Evolutionary conservation across 345 rosid genomes (phyloP).

Genomic region (Crucihimalaya himalaica): DNA sequence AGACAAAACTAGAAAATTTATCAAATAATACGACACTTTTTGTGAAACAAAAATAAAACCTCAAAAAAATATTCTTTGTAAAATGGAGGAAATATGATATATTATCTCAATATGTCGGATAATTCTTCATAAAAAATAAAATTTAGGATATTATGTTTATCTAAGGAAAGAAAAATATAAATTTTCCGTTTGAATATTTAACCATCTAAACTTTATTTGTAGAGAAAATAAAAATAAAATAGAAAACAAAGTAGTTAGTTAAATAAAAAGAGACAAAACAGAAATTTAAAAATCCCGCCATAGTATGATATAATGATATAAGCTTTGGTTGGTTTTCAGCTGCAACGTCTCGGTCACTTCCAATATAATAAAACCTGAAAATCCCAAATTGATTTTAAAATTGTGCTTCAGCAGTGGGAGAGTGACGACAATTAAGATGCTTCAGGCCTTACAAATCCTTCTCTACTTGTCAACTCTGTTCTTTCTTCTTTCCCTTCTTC

Average conservation of each 20-base stretch:
- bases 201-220: background rate
- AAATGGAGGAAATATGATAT: too few species aligned
- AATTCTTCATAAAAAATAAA: background rate
- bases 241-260: background rate
- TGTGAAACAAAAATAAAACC: too few species aligned
- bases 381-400: slow-evolving; percentile 12
- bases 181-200: background rate
- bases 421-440: slow-evolving; percentile 38
- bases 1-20: too few species aligned
- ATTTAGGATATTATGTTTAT: background rate
- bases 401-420: slow-evolving; percentile 11
- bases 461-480: slow-evolving; percentile 31
- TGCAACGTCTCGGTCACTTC: slow-evolving; percentile 41
- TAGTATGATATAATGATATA: slow-evolving; percentile 16
- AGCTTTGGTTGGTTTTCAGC: slow-evolving; percentile 24
- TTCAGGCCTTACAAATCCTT: slow-evolving; percentile 40
- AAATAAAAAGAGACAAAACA: background rate
- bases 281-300: slow-evolving; percentile 25
- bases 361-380: slow-evolving; percentile 29
- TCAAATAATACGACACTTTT: too few species aligned
- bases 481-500: slow-evolving; percentile 44
- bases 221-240: background rate
- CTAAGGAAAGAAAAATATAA: background rate
- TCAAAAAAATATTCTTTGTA: too few species aligned
- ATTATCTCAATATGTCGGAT: background rate